Evolutionary conservation across 345 rosid species (phyloP), one percentile per base, ranked within the genome.

Genomic region (Bretschneidera sinensis): DNA sequence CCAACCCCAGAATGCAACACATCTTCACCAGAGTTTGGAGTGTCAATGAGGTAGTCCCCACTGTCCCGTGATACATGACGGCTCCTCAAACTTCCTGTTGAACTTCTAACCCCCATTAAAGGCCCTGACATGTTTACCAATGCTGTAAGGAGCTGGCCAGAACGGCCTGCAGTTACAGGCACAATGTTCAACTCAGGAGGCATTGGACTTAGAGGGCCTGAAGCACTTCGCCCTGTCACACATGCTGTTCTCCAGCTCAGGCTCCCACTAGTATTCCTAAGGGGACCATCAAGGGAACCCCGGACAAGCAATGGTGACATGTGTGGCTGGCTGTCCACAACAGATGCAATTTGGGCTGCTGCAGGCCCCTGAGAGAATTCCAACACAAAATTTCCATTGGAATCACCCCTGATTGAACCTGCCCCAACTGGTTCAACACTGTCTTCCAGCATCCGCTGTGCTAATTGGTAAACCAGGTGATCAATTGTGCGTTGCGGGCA

Each of bases 311-410:
- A 79, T 3, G 96, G 96, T n/a, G 99, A 94, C 96, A 91, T 88
- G 63, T 91, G 95, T 48, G 92, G 95, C 79, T 88, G 97, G 72
- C 71, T 77, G 69, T 91, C 99, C 52, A 74, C 81, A 71, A 83
- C 83, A 47, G 92, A 76, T 35, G 81, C 78, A 71, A 81, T 76
- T 71, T 85, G 96, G 61, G 95, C 81, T 6, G 64, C 85, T 10
- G 86, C 84, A 61, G 96, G 97, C 54, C 95, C 95, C 81, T 94
- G 97, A 53, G 99, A 94, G 83, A 91, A 94, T 67, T 88, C 99
- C 78, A 94, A 70, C 67, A 94, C 83, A 72, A 79, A 78, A 68
- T 78, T 87, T 49, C 91, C 97, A 59, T 71, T 80, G 52, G 83
- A 72, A 56, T 91, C 97, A 14, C 76, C 79, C 81, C 81, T 83